These are phyloP conservation scores for Penicillium pulvis DNA, from an alignment of 495 filamentous ascomycete genomes.

Conservation along the genomic window DNA sequence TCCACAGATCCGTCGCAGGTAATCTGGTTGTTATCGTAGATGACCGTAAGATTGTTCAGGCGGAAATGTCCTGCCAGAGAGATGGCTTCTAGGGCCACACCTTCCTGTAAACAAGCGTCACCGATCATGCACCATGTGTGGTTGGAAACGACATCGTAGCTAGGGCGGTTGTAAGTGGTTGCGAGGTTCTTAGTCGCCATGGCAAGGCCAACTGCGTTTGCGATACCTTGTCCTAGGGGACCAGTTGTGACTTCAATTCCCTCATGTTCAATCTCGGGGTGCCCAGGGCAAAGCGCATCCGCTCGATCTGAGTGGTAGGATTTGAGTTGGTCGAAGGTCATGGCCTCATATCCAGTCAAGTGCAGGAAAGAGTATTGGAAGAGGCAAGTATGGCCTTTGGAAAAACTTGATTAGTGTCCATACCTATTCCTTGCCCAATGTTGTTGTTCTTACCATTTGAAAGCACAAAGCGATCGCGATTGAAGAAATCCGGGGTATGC, in stretches of 20 bases:
- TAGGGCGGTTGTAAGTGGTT: slow-evolving; percentile 51
- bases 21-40: slow-evolving; percentile 60
- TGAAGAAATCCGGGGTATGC: slow-evolving; percentile 85
- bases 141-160: slow-evolving; percentile 46
- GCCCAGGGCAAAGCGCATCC: slow-evolving; percentile 57
- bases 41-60: slow-evolving; percentile 52
- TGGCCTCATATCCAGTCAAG: slow-evolving; percentile 57
- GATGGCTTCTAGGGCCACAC: slow-evolving; percentile 55
- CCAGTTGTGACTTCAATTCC: slow-evolving; percentile 66
- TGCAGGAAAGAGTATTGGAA: slow-evolving; percentile 63
- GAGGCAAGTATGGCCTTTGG: slow-evolving; percentile 56
- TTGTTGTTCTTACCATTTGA: slow-evolving; percentile 45
- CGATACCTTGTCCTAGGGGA: slow-evolving; percentile 58
- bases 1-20: slow-evolving; percentile 62
- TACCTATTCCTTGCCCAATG: no score
- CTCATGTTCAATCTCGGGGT: slow-evolving; percentile 62
- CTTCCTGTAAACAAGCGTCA: slow-evolving; percentile 58
- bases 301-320: slow-evolving; percentile 57
- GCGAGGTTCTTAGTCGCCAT: slow-evolving; percentile 57
- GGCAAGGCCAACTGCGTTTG: slow-evolving; percentile 59
- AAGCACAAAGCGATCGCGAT: slow-evolving; percentile 89
- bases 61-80: slow-evolving; percentile 53
- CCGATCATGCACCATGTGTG: slow-evolving; percentile 54
- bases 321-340: slow-evolving; percentile 62
- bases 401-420: neutral